Conservation (phyloP, 2,329 filamentous ascomycete species). For the Phialophora chinensis region DNA sequence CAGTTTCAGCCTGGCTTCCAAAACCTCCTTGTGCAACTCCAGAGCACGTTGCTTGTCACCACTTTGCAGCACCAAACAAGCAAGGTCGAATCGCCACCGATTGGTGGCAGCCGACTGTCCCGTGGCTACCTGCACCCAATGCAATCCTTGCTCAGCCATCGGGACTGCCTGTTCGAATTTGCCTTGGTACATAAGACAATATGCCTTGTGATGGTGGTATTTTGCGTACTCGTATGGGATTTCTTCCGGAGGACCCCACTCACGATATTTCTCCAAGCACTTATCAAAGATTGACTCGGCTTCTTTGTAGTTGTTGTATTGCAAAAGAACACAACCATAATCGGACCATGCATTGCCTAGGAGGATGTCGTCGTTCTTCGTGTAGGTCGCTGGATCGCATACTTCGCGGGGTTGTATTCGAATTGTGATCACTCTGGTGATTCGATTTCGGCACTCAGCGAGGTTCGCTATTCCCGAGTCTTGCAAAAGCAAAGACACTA, state of each 20-base stretch:
- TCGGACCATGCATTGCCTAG: slow-evolving; percentile 10
- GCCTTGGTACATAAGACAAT: slow-evolving; percentile 8
- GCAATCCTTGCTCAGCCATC: slow-evolving; percentile 2
- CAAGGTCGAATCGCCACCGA: slow-evolving; percentile 7
- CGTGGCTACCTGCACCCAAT: slow-evolving; percentile 3
- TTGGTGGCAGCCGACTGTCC: not conserved
- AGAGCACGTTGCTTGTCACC: slow-evolving; percentile 7
- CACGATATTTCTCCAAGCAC: slow-evolving; percentile 4
- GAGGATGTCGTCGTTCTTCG: slow-evolving; percentile 3
- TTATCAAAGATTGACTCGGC: slow-evolving; percentile 2
- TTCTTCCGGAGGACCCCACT: slow-evolving; percentile 7
- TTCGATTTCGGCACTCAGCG: not conserved
- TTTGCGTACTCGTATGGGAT: slow-evolving; percentile 12
- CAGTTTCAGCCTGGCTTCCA: slow-evolving; percentile 2
- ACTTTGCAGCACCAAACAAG: slow-evolving; percentile 3
- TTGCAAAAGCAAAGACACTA: not conserved
- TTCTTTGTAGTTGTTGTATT: slow-evolving; percentile 9
- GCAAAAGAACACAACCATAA: not conserved
- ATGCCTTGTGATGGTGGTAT: slow-evolving; percentile 10
- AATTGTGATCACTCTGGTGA: not conserved
- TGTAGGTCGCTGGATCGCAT: not conserved
- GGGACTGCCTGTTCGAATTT: slow-evolving; percentile 2
- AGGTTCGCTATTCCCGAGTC: slow-evolving; percentile 7
- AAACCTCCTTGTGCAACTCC: slow-evolving; percentile 3
- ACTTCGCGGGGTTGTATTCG: not conserved